Evolutionary conservation across 345 rosid genomes (phyloP).

Genomic region (Sonneratia caseolaris): DNA sequence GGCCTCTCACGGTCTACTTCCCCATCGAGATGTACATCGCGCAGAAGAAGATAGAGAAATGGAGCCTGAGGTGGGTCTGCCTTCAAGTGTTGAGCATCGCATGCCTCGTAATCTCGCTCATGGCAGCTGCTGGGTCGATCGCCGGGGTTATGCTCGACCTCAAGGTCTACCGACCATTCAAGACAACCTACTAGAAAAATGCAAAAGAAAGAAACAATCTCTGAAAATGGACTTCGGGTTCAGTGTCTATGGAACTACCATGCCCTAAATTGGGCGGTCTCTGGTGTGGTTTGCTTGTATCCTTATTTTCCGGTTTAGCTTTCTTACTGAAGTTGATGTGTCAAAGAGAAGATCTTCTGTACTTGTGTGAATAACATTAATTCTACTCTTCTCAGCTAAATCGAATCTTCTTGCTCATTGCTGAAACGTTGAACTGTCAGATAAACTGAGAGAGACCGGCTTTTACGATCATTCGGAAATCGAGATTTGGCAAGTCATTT

Average conservation of each 20-base stretch:
- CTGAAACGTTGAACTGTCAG: background rate
- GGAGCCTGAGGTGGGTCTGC: slow-evolving; percentile 55
- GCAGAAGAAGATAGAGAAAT: slow-evolving; percentile 33
- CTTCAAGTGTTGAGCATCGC: slow-evolving; percentile 34
- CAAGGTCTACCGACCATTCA: slow-evolving; percentile 34
- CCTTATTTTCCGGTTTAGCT: background rate
- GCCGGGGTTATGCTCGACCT: slow-evolving; percentile 38
- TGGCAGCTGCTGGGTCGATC: slow-evolving; percentile 44
- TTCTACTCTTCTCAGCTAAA: background rate
- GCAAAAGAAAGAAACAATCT: background rate
- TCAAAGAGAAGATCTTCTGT: slow-evolving; percentile 5
- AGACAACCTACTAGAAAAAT: slow-evolving; percentile 21
- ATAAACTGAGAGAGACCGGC: background rate
- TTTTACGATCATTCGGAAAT: background rate
- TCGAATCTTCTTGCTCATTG: background rate
- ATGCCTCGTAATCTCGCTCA: slow-evolving; percentile 34
- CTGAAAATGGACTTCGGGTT: background rate
- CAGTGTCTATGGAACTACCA: background rate
- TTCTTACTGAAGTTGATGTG: background rate
- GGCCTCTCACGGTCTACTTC: slow-evolving; percentile 53
- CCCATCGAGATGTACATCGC: slow-evolving; percentile 53
- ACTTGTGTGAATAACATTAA: background rate
- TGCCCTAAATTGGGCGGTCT: slow-evolving; percentile 6
- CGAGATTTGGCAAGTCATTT: background rate
- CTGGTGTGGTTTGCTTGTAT: slow-evolving; percentile 11